phyloP scores from a whole-genome alignment of 306 rosid genomes.

The Astragalus glycyphyllos region DNA sequence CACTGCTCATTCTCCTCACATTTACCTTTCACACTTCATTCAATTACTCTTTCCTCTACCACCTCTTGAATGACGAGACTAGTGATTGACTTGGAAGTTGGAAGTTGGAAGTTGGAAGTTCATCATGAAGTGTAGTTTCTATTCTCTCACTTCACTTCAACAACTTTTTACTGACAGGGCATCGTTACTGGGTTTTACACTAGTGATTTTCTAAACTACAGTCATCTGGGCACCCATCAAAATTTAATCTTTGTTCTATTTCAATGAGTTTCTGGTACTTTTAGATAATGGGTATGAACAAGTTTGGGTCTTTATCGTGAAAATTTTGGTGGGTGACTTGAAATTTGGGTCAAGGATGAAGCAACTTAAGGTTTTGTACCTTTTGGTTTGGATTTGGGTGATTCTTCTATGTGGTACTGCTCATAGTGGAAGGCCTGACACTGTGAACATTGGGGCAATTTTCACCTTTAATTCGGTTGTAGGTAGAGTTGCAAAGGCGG shows the following conservation, averaged over 20 bases:
- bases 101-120: too few relatives aligned
- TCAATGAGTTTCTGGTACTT: constrained; percentile 32
- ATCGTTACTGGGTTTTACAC: background rate
- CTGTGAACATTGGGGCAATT: constrained; percentile 79
- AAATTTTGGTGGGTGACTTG: constrained; percentile 40
- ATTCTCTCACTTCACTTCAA: background rate
- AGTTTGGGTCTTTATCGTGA: constrained; percentile 42
- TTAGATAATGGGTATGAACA: constrained; percentile 16
- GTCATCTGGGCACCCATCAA: constrained; percentile 31
- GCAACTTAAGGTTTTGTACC: constrained; percentile 37
- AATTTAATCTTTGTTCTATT: constrained; percentile 26
- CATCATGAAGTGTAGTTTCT: background rate
- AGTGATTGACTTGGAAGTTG: background rate
- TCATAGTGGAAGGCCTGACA: constrained; percentile 59
- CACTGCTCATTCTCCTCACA: background rate
- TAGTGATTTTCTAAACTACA: constrained; percentile 16
- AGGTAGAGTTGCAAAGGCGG: constrained; percentile 72
- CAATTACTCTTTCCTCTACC: background rate
- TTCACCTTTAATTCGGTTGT: constrained; percentile 79
- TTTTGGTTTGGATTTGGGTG: constrained; percentile 53
- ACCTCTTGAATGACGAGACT: background rate
- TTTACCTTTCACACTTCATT: background rate
- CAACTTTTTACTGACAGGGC: background rate
- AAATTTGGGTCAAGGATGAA: constrained; percentile 49
- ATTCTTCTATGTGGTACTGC: constrained; percentile 52